Evolutionary conservation across 306 rosid genomes (phyloP).

Genomic region (Sindora glabra): DNA sequence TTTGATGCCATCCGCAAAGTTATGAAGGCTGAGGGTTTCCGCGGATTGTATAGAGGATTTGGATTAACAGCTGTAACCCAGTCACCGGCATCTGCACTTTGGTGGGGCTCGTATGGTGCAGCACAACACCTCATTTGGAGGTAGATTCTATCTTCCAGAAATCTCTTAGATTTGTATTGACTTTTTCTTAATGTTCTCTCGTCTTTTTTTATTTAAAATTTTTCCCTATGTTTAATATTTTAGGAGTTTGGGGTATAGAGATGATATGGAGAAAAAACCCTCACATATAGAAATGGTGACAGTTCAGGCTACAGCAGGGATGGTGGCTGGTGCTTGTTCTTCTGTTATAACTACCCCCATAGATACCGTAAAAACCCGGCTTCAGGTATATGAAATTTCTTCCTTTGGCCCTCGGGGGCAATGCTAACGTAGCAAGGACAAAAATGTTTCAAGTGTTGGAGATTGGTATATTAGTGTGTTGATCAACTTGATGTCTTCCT

Average conservation of each 20-base stretch:
- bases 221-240: neutral
- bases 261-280: constrained; percentile 52
- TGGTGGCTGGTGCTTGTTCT: constrained; percentile 81
- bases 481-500: neutral
- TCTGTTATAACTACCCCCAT: constrained; percentile 74
- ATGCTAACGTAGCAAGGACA: neutral
- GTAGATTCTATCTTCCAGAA: constrained; percentile 19
- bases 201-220: neutral
- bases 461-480: neutral
- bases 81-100: constrained; percentile 85
- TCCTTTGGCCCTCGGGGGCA: neutral
- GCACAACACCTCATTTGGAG: constrained; percentile 90
- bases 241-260: constrained; percentile 64
- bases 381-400: constrained; percentile 50
- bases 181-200: no score
- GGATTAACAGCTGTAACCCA: constrained; percentile 64
- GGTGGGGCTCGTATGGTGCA: constrained; percentile 94
- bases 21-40: constrained; percentile 57
- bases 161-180: no score
- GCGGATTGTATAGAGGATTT: constrained; percentile 84
- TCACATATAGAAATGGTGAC: constrained; percentile 66
- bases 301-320: constrained; percentile 83
- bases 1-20: constrained; percentile 50
- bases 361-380: constrained; percentile 83
- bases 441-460: neutral